Evolutionary conservation across 2,329 filamentous ascomycete genomes (phyloP).

Genomic region (Raffaelea arxii): DNA sequence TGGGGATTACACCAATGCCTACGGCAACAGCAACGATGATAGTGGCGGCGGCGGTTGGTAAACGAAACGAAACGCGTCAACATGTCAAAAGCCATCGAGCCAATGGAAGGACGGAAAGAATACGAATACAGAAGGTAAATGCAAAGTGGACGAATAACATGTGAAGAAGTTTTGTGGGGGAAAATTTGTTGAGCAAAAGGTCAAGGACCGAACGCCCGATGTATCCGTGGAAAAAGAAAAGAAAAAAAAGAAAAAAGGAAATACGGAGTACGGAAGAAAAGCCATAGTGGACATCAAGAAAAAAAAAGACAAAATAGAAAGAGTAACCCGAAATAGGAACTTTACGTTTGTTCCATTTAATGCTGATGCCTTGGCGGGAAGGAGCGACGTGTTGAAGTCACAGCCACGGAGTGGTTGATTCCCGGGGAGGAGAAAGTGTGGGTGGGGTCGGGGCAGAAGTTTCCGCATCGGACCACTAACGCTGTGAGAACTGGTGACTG

Average conservation of each 20-base stretch:
- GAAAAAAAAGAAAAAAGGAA: background rate
- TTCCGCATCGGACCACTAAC: conserved; percentile 3
- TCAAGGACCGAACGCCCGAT: background rate
- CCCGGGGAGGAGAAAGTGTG: background rate
- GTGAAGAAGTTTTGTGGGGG: background rate
- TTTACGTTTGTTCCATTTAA: background rate
- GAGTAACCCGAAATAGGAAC: too few species aligned
- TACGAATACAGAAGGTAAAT: background rate
- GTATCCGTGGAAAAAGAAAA: background rate
- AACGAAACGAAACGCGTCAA: too few species aligned
- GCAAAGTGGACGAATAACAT: background rate
- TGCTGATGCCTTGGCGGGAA: background rate
- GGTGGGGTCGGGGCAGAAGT: background rate
- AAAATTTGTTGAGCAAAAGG: background rate
- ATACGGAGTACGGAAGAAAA: background rate
- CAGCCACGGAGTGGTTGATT: background rate
- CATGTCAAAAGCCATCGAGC: too few species aligned
- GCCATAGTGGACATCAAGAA: background rate
- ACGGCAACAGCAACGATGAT: background rate
- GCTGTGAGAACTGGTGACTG: background rate
- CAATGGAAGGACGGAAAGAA: background rate
- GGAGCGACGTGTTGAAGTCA: background rate
- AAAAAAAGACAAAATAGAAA: too few species aligned
- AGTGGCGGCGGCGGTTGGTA: background rate
- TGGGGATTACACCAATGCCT: background rate